Base-by-base conservation (phyloP, 768 basidiomycete species). In the Myochromella boudieri region DNA sequence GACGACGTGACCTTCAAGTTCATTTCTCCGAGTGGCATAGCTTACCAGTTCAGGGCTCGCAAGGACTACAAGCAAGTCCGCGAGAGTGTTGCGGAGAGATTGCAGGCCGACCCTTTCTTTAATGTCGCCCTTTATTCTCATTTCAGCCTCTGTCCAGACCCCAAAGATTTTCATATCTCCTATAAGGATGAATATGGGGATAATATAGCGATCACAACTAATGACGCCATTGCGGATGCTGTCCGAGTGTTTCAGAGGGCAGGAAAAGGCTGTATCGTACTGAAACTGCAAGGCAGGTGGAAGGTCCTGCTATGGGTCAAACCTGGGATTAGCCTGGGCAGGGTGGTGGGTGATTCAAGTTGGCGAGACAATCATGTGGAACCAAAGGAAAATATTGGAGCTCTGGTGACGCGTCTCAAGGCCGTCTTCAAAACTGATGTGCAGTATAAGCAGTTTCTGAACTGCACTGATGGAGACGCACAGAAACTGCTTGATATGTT, bases 131-230 rank as follows among this genome's bases (percentile, higher is more conserved):
- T 38, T 1, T 12, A 18, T 4, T 6, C 37, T 17, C n/a, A 37
- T 2, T 7, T 38, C 7, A 15, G 27, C 31, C 11, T 15, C 22
- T 25, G 32, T 24, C 46, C 46, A 2, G 38, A 48, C 25, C 38
- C 29, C 24, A 32, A 34, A 25, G 46, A 48, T 27, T 48, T 48
- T 17, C 20, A 27, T 6, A 25, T 48, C 10, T 40, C 32, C 4
- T 48, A 41, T 20, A 27, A n/a, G 25, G 46, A 48, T 15, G 46
- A 48, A 2, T 38, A 48, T 12, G 46, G 39, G 5, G 46, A 48
- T 42, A 8, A 40, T 12, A 40, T 48, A 12, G 20, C 28, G 11
- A 48, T 48, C 25, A 27, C 32, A 8, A 22, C 39, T 20, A 32
- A 48, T 15, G 20, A 18, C 8, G 33, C 41, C 22, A 40, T 48